Evolutionary conservation across 441 rosid species (phyloP), one percentile per base, ranked within the genome.

Genomic region (Adansonia rubrostipa): DNA sequence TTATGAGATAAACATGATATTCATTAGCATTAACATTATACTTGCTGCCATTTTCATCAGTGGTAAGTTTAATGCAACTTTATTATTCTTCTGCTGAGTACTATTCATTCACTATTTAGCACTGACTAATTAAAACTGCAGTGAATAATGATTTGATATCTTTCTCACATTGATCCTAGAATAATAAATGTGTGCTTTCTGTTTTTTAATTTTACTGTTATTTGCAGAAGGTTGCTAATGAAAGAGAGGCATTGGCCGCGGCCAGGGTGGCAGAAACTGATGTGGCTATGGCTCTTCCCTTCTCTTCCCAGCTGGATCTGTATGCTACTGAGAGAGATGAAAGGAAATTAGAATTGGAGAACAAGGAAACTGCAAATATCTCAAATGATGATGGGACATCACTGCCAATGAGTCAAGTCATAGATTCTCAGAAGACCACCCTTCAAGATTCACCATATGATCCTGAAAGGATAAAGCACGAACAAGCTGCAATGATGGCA

Each of bases 401-500:
- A 64, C 82, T 86, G 62, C 80, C 76, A 51, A 87, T 80, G 64
- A 79, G 71, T 48, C 87, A 82, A 81, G 81, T 75, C 72, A 66
- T 78, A 75, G 87, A 83, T 65, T 78, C 75, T 10, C 86, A 81
- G 74, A 83, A 54, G 64, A 68, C 75, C 14, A 20, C 57, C 6
- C 70, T 62, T 20, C 51, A 76, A 77, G 83, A 60, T 80, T 82
- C 40, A 40, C 85, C 80, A 45, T 78, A 82, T 50, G 89, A 90
- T 77, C 86, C 89, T 75, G 93, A 89, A 83, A 87, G 82, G 74
- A 66, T 75, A 56, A 89, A 84, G 76, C 86, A 77, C 64, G 93
- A 89, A 82, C 79, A 87, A 75, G 95, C 98, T 57, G 96, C 97
- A 22, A 92, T 85, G 4, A 74, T 83, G 76, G 92, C 85, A 47